Base-by-base conservation (phyloP, 805 yeast genomes). In the Saccharomycopsis amapae region DNA sequence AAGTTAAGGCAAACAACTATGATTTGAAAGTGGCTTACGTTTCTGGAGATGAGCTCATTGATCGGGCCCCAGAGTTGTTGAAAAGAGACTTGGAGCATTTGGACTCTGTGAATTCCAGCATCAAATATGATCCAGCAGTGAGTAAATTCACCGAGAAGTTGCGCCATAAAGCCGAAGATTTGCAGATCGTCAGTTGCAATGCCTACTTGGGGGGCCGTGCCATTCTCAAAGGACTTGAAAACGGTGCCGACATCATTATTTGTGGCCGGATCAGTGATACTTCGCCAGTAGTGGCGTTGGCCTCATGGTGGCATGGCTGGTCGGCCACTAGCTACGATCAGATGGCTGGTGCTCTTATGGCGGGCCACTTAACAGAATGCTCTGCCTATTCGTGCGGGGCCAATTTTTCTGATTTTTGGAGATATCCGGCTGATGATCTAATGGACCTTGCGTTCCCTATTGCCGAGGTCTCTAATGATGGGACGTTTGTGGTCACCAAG, bases 361-460 rank as follows among this genome's bases (percentile, higher is more conserved):
- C 58, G 3, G 58, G 58, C 17, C 58, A 55, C 42, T 44, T 55
- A 20, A 56, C 51, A 26, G 58, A 55, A 41, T 55, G 58, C 36
- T 38, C 49, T 24, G 49, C 52, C 7, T 55, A 55, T 38, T 30
- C 52, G 3, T 56, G 35, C 7, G 46, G 46, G 3, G 42, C 42
- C 4, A 43, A 44, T 42, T 56, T 56, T 44, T 42, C 53, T 41
- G 59, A 48, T 30, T 56, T 56, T 33, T 44, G 49, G 20, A 40
- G 50, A 13, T 48, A 51, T 31, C 45, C 49, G 4, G 17, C 31
- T 17, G 50, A 53, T 7, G 40, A 42, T 20, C 40, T 55, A 15
- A 18, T 55, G 5, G 50, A 55, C 31, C 28, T 53, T 32, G 58
- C 53, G 2, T 53, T 48, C 40, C 58, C 58, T 10, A 53, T 55